These are phyloP conservation scores for Chenopodium formosanum DNA, from an alignment of 148 eudicot species.

Conservation along the genomic window DNA sequence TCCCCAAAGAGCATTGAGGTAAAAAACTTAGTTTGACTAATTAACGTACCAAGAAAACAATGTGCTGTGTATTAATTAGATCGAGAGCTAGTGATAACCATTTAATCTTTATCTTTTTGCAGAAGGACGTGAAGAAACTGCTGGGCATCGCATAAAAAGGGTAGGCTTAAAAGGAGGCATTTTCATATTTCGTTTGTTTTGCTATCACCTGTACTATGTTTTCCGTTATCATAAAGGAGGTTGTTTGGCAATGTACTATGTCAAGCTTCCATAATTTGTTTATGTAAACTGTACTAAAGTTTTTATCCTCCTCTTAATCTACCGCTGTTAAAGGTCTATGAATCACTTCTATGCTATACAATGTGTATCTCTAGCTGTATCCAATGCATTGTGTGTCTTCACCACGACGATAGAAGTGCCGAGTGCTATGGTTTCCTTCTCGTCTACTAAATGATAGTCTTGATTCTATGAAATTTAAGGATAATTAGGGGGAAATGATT, in stretches of 20 bases:
- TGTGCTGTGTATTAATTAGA: not conserved
- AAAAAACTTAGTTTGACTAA: not conserved
- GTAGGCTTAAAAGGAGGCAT: not conserved
- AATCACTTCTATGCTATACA: no score
- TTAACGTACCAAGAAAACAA: not conserved
- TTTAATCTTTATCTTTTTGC: slow-evolving; percentile 20
- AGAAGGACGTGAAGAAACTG: slow-evolving; percentile 80
- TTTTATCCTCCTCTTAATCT: no score
- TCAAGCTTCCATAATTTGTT: no score
- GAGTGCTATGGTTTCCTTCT: no score
- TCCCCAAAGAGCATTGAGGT: slow-evolving; percentile 92
- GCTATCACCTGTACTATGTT: not conserved
- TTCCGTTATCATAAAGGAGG: not conserved
- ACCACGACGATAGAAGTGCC: no score
- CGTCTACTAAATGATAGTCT: no score
- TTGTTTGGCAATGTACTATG: not conserved
- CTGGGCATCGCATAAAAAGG: slow-evolving; percentile 34
- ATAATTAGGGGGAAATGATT: no score
- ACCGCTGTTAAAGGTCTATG: no score
- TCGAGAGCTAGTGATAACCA: not conserved
- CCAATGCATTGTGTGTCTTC: no score
- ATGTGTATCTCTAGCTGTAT: no score
- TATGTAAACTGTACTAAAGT: not conserved
- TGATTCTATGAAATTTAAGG: no score
- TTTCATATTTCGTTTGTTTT: not conserved